Conservation (phyloP, 192 early-diverging fungal species). For the Coemansia sp. region DNA sequence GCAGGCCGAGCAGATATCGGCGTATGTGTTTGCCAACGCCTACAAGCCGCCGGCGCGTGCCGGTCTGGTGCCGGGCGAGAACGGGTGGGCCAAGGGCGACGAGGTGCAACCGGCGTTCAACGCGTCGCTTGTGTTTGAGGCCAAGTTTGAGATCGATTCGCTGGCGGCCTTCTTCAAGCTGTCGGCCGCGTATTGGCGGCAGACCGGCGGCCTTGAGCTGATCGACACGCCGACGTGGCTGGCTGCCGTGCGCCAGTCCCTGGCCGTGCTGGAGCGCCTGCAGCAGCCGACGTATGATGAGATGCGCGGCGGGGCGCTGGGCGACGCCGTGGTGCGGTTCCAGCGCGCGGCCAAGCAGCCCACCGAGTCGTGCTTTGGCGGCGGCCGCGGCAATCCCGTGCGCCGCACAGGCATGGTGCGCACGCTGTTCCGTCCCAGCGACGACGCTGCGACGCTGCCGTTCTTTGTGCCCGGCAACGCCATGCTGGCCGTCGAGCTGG, state of each 20-base stretch:
- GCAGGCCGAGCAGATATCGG: conserved; percentile 46
- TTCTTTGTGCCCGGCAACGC: conserved; percentile 62
- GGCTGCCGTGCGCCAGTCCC: conserved; percentile 31
- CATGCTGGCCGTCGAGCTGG: conserved; percentile 58
- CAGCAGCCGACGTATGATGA: conserved; percentile 48
- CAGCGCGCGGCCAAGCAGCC: conserved; percentile 15
- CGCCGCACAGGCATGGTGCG: conserved; percentile 45
- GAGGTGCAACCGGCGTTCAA: conserved; percentile 42
- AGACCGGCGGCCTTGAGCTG: conserved; percentile 19
- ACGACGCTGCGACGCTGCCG: conserved; percentile 57
- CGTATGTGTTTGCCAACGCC: conserved; percentile 58
- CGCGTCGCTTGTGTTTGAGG: conserved; percentile 50
- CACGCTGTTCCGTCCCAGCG: conserved; percentile 56
- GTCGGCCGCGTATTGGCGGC: conserved; percentile 47
- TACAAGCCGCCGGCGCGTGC: conserved; percentile 50
- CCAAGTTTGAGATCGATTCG: conserved; percentile 65
- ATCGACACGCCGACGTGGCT: conserved; percentile 28
- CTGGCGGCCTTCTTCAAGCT: conserved; percentile 57
- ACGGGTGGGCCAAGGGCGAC: conserved; percentile 35
- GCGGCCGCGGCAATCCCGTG: conserved; percentile 42
- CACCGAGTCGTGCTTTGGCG: conserved; percentile 44
- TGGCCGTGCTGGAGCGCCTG: conserved; percentile 42
- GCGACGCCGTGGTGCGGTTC: conserved; percentile 36
- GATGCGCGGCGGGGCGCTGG: conserved; percentile 8
- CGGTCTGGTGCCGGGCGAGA: conserved; percentile 16